Percentiles rank a stretch among this genome's conserved stretches.
phyloP scores from a whole-genome alignment of 192 early-diverging fungal genomes.

The Nowakowskiella sp. region DNA sequence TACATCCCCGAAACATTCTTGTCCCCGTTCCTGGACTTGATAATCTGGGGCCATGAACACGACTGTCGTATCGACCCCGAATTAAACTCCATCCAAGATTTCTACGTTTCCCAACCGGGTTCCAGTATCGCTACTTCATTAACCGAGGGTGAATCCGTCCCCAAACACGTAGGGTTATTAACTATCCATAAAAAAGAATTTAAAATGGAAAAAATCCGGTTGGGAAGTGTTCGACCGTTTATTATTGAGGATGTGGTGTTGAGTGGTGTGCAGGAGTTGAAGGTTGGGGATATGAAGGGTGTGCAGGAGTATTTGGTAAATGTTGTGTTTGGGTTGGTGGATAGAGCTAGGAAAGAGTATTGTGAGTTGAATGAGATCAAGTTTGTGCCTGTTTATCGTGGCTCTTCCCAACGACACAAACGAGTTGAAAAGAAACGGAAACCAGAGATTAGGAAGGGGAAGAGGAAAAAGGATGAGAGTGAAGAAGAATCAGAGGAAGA shows the following conservation, averaged over 20 bases:
- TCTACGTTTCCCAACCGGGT: conserved; percentile 85
- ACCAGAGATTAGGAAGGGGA: conserved; percentile 16
- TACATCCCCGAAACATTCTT: conserved; percentile 86
- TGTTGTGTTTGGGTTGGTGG: conserved; percentile 54
- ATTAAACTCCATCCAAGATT: conserved; percentile 52
- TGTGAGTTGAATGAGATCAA: conserved; percentile 24
- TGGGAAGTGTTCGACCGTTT: conserved; percentile 83
- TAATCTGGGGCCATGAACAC: conserved; percentile 97
- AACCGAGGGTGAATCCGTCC: conserved; percentile 68
- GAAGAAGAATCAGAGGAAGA: neutral
- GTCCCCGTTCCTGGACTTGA: conserved; percentile 68
- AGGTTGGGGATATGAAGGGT: conserved; percentile 43
- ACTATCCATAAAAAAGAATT: conserved; percentile 61
- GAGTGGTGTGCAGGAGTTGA: conserved; percentile 33
- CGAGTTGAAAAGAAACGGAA: too few species aligned
- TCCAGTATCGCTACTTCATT: conserved; percentile 87
- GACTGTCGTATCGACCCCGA: conserved; percentile 79
- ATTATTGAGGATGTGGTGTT: conserved; percentile 65
- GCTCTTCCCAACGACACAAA: too few species aligned
- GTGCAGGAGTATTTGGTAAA: conserved; percentile 45
- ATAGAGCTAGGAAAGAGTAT: conserved; percentile 57
- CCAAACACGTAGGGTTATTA: conserved; percentile 57
- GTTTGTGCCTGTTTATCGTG: too few species aligned
- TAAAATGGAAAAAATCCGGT: conserved; percentile 61
- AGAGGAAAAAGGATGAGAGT: neutral